phyloP scores from a whole-genome alignment of 1,139 yeast genomes.

The Diutina sp. region DNA sequence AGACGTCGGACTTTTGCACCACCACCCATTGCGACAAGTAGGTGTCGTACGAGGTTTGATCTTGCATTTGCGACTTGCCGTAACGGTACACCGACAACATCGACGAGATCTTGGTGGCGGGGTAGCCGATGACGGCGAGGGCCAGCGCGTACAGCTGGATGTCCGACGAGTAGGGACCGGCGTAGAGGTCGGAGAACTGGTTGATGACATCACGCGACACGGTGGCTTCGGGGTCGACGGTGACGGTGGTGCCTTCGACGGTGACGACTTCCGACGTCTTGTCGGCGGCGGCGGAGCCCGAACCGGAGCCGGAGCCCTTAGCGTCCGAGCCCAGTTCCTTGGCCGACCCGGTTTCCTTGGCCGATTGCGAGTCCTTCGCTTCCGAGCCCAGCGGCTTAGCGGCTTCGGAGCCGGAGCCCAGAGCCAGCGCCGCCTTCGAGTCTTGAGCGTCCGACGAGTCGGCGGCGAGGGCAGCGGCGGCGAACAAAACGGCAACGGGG shows the following conservation, averaged over 20 bases:
- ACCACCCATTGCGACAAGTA: slow-evolving; percentile 1
- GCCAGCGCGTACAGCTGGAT: not conserved
- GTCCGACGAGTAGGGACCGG: slow-evolving; percentile 2
- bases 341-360: not conserved
- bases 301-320: not conserved
- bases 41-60: slow-evolving; percentile 1
- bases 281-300: not conserved
- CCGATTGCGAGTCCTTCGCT: not conserved
- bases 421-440: not conserved
- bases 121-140: slow-evolving; percentile 1
- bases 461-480: not conserved
- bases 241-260: not conserved
- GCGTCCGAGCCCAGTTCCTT: not conserved
- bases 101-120: not conserved
- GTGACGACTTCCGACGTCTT: not conserved
- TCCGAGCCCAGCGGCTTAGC: not conserved
- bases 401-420: not conserved
- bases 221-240: not conserved
- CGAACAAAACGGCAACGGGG: not conserved
- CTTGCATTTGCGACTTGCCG: not conserved
- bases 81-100: slow-evolving; percentile 2
- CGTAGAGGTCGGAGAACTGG: not conserved
- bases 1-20: not conserved
- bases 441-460: not conserved
- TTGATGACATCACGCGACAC: not conserved